Base-by-base conservation (phyloP, 2,329 filamentous ascomycete species). In the Diaporthe sp. region DNA sequence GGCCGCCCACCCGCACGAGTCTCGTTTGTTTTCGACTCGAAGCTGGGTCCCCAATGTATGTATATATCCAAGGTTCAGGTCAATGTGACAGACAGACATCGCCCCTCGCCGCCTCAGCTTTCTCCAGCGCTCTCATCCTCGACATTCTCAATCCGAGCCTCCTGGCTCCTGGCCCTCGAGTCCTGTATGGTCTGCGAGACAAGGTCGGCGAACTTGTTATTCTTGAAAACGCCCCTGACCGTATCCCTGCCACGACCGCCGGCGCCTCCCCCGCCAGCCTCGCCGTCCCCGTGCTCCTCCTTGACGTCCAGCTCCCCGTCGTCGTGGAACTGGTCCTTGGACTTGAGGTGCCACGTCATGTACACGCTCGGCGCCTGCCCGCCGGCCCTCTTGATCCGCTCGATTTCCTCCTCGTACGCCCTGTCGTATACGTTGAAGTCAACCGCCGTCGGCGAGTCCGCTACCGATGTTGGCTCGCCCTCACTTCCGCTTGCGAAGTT, bases 361-460 rank as follows among this genome's bases (percentile, higher is more conserved):
- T 89, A 91, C 68, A 90, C 83, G 19, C 85, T 84, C 25, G 25
- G 25, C 53, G 86, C 85, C 28, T 75, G 77, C 25, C 82, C 82
- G 49, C 79, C 80, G 71, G 83, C 85, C 80, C 79, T 60, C 75
- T 84, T 85, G 80, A 98, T 96, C 22, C 93, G 90, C 75, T 93
- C 90, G 39, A 97, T 90, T 84, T 98, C 95, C 76, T 94, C 91
- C 80, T 94, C 92, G 82, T 98, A 98, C 0, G 96, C 96, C 0
- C 90, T 91, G 82, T 98, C 95, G 83, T 98, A 98, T 75, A 98
- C 93, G 81, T 97, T 92, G 79, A 95, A 95, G 76, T 97, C 95
- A 8, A 94, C 94, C 1, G 93, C 93, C 0, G 93, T 93, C 3
- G 96, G 96, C 1, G 94, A 97, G 83, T 98, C 95, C 42, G 94